These are phyloP conservation scores for Stylosanthes scabra DNA, from an alignment of 331 rosid genomes.

Conservation along the genomic window DNA sequence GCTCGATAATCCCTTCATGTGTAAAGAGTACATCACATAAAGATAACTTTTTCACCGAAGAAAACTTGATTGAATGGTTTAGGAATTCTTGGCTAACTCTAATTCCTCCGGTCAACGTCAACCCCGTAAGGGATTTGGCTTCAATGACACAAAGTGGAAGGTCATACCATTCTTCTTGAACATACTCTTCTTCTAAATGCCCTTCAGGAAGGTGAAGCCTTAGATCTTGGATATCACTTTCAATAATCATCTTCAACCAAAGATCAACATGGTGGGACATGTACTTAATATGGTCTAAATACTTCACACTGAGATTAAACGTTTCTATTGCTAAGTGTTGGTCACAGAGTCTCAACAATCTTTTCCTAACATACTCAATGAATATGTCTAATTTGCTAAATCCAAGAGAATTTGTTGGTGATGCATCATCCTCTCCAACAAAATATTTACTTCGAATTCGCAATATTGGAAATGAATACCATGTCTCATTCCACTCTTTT, in stretches of 20 bases:
- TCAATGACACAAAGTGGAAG: slow-evolving; percentile 12
- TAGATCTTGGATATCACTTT: slow-evolving; percentile 11
- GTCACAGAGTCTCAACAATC: slow-evolving; percentile 14
- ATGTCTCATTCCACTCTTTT: slow-evolving; percentile 20
- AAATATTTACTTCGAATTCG: background rate
- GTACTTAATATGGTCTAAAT: background rate
- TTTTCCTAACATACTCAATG: background rate
- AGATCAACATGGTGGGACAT: slow-evolving; percentile 17
- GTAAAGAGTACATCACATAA: background rate
- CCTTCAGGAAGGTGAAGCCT: background rate
- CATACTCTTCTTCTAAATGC: background rate
- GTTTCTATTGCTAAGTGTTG: slow-evolving; percentile 27
- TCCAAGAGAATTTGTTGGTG: background rate
- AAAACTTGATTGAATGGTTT: slow-evolving; percentile 22
- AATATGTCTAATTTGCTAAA: slow-evolving; percentile 9
- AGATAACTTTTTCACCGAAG: slow-evolving; percentile 24
- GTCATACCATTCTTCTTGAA: background rate
- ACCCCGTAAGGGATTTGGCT: slow-evolving; percentile 32
- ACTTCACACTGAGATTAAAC: background rate
- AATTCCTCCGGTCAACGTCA: slow-evolving; percentile 14
- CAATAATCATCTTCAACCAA: slow-evolving; percentile 33
- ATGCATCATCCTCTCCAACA: background rate
- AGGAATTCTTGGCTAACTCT: slow-evolving; percentile 15
- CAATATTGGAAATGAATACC: slow-evolving; percentile 40
- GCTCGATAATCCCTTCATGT: slow-evolving; percentile 1